Evolutionary conservation across 1,139 yeast species (phyloP), one percentile per base, ranked within the genome.

Genomic region (Geotrichum cucujoidarum): DNA sequence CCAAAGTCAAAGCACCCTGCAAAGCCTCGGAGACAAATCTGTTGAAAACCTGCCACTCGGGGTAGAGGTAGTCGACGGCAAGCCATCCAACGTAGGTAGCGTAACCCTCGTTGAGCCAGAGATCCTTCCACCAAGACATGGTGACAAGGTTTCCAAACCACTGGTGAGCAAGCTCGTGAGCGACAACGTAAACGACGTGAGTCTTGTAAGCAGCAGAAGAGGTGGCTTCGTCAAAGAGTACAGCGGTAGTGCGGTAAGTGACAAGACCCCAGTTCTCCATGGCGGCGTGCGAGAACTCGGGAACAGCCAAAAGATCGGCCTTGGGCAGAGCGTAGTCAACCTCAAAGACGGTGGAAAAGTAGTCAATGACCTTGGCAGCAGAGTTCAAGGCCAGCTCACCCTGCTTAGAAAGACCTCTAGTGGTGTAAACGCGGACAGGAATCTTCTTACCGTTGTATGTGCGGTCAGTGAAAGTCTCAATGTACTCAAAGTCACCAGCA

Each of bases 121-220:
- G 74, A 58, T 81, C 89, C 65, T 82, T 87, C 92, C 92, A 83
- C 84, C 87, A 83, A 54, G 81, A 81, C 92, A 83, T 83, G 48
- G 92, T 83, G 52, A 83, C 90, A 64, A 83, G 73, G 68, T 83
- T 80, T 53, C 92, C 92, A 61, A 83, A 83, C 90, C 90, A 83
- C 68, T 83, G 90, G 63, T 83, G 92, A 25, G 90, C 92, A 68
- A 83, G 71, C 65, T 83, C 92, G 68, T 83, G 92, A 60, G 82
- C 82, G 48, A 83, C 83, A 36, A 83, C 90, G 58, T 83, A 84
- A n/a, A 86, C 81, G 25, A 83, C 89, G 59, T 83, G 76, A 61
- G 80, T 80, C 63, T 75, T 78, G 56, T 78, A 76, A 33, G 77
- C 70, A 53, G 76, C 77, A 37, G 60, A 65, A 24, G 81, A 75